These are phyloP conservation scores for Podospora anserina DNA, from an alignment of 495 filamentous ascomycete genomes.

Conservation along the genomic window DNA sequence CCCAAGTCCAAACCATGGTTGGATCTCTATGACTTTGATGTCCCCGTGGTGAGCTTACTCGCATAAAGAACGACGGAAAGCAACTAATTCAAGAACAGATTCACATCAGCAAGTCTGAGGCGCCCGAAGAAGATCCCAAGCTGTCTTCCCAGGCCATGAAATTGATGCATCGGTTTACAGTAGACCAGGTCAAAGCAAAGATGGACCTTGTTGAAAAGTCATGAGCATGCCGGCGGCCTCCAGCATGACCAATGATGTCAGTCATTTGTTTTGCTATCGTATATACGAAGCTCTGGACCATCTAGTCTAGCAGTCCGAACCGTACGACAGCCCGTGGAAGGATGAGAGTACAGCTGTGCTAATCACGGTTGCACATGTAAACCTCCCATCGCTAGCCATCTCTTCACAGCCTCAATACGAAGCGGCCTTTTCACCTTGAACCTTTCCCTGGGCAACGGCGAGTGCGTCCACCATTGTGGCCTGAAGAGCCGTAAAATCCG, in stretches of 20 bases:
- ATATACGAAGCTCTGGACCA: neutral
- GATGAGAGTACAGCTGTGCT: neutral
- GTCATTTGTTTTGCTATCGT: neutral
- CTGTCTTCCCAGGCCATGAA: conserved; percentile 62
- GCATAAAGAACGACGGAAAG: neutral
- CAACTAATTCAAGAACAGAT: conserved; percentile 48
- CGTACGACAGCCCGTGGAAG: neutral
- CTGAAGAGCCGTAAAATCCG: conserved; percentile 57
- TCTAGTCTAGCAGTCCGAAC: neutral
- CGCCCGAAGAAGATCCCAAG: conserved; percentile 46
- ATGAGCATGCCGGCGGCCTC: neutral
- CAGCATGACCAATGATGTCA: neutral
- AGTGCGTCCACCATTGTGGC: conserved; percentile 44
- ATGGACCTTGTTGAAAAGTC: conserved; percentile 61
- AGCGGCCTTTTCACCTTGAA: conserved; percentile 27
- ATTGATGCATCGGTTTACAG: conserved; percentile 79
- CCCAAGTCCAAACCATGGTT: conserved; percentile 65
- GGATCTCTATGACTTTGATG: conserved; percentile 83
- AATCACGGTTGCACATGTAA: neutral
- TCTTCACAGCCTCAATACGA: conserved; percentile 30
- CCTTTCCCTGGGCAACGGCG: conserved; percentile 45
- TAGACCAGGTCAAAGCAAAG: conserved; percentile 63
- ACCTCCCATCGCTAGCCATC: neutral
- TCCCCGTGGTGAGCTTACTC: conserved; percentile 63
- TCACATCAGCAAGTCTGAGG: conserved; percentile 56